phyloP scores from a whole-genome alignment of 805 yeast species.

The Starmerella kuoi region DNA sequence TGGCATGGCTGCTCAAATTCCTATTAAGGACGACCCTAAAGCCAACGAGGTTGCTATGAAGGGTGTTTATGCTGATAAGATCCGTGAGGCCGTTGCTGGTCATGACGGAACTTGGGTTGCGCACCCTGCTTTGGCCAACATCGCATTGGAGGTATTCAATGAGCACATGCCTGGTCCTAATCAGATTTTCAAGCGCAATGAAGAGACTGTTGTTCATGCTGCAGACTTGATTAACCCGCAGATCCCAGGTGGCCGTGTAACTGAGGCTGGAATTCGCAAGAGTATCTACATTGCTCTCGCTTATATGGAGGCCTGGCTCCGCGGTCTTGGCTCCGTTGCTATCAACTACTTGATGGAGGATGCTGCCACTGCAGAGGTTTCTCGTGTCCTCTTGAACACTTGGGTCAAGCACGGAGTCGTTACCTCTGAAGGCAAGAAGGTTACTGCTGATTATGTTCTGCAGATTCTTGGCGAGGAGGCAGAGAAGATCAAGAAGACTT shows the following conservation, averaged over 20 bases:
- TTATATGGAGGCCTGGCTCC: slow-evolving; percentile 63
- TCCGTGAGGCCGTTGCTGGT: slow-evolving; percentile 54
- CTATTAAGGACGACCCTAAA: slow-evolving; percentile 50
- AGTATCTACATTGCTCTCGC: slow-evolving; percentile 53
- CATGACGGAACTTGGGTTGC: slow-evolving; percentile 75
- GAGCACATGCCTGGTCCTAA: slow-evolving; percentile 66
- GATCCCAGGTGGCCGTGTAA: slow-evolving; percentile 46
- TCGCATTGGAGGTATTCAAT: slow-evolving; percentile 57
- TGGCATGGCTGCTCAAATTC: slow-evolving; percentile 71
- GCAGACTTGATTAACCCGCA: slow-evolving; percentile 49
- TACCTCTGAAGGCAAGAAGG: slow-evolving; percentile 43
- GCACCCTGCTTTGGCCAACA: slow-evolving; percentile 56
- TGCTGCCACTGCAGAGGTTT: slow-evolving; percentile 71
- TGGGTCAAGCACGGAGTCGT: slow-evolving; percentile 56
- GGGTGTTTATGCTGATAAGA: slow-evolving; percentile 54
- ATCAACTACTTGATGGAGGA: slow-evolving; percentile 67
- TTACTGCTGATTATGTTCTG: slow-evolving; percentile 41
- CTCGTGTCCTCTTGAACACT: slow-evolving; percentile 59
- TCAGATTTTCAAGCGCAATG: slow-evolving; percentile 46
- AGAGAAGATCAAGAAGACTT: slow-evolving; percentile 38
- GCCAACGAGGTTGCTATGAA: slow-evolving; percentile 55
- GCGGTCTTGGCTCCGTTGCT: slow-evolving; percentile 62
- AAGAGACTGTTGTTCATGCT: slow-evolving; percentile 41
- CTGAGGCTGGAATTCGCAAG: slow-evolving; percentile 55
- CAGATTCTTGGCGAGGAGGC: slow-evolving; percentile 45